phyloP scores from a whole-genome alignment of 768 basidiomycete species.

The Pisolithus marmoratus region DNA sequence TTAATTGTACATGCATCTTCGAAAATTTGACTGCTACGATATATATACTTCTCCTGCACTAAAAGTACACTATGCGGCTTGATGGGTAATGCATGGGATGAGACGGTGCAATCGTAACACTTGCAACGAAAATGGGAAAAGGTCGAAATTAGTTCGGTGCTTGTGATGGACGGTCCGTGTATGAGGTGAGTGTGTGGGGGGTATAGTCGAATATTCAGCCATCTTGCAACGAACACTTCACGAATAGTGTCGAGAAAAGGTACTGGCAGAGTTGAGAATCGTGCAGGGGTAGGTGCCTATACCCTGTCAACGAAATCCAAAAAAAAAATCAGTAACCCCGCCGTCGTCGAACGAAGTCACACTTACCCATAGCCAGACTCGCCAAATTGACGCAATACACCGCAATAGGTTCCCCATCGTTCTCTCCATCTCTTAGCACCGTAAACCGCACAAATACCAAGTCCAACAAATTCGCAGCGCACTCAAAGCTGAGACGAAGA shows the following conservation, averaged over 20 bases:
- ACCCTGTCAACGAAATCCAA: slow-evolving; percentile 46
- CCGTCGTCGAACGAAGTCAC: background rate
- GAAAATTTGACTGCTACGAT: no score
- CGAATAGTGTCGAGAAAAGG: slow-evolving; percentile 91
- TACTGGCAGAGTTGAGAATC: slow-evolving; percentile 84
- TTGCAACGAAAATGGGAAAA: no score
- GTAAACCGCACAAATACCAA: slow-evolving; percentile 80
- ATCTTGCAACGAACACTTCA: slow-evolving; percentile 50
- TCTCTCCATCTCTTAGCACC: slow-evolving; percentile 59
- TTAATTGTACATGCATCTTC: no score
- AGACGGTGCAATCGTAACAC: no score
- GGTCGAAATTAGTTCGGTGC: no score
- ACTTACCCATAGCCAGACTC: slow-evolving; percentile 65
- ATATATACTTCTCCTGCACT: no score
- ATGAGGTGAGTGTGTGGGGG: no score
- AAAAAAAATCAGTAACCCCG: background rate
- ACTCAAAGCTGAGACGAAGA: slow-evolving; percentile 67
- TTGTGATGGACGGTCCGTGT: no score
- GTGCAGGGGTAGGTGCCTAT: slow-evolving; percentile 84
- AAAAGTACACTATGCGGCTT: no score
- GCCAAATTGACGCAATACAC: slow-evolving; percentile 70
- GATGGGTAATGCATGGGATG: no score
- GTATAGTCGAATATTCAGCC: slow-evolving; percentile 7
- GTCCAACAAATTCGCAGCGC: slow-evolving; percentile 71
- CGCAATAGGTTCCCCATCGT: slow-evolving; percentile 62